Conservation (phyloP, 805 yeast species). For the Starmerella lactis-condensi region DNA sequence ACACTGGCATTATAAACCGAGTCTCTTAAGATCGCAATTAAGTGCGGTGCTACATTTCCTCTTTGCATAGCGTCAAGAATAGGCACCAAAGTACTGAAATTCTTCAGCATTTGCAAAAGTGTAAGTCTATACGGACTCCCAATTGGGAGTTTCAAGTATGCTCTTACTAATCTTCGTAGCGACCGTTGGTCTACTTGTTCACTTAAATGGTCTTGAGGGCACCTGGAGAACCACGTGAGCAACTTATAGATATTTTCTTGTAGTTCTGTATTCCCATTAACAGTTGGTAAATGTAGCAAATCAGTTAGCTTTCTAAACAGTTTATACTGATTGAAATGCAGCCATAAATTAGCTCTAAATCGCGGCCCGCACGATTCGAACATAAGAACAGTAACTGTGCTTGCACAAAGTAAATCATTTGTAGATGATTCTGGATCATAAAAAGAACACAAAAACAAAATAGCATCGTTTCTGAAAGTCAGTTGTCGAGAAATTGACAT, state of each 20-base stretch:
- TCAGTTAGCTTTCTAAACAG: constrained; percentile 10
- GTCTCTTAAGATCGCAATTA: constrained; percentile 22
- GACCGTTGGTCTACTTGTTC: constrained; percentile 16
- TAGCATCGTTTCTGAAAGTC: constrained; percentile 14
- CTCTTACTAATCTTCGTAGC: constrained; percentile 24
- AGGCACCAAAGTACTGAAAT: constrained; percentile 18
- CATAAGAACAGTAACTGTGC: constrained; percentile 9
- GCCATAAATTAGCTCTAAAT: constrained; percentile 15
- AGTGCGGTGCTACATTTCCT: constrained; percentile 28
- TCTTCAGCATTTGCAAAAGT: constrained; percentile 29
- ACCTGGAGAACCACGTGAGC: constrained; percentile 22
- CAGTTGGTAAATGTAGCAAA: constrained; percentile 6
- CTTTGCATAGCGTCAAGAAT: constrained; percentile 19
- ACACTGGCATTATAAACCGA: constrained; percentile 9
- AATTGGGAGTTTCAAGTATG: constrained; percentile 12
- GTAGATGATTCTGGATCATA: constrained; percentile 1
- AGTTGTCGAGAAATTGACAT: constrained; percentile 11
- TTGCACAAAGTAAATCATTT: constrained; percentile 4
- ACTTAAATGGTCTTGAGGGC: constrained; percentile 29
- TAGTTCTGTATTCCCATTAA: constrained; percentile 3
- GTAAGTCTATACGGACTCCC: constrained; percentile 23
- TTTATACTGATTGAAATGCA: constrained; percentile 11
- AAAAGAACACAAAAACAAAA: constrained; percentile 9
- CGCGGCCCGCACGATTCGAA: constrained; percentile 16
- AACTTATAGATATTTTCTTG: constrained; percentile 11